phyloP scores from a whole-genome alignment of 1,139 yeast species.

The Nadsonia starkeyi-henricii region DNA sequence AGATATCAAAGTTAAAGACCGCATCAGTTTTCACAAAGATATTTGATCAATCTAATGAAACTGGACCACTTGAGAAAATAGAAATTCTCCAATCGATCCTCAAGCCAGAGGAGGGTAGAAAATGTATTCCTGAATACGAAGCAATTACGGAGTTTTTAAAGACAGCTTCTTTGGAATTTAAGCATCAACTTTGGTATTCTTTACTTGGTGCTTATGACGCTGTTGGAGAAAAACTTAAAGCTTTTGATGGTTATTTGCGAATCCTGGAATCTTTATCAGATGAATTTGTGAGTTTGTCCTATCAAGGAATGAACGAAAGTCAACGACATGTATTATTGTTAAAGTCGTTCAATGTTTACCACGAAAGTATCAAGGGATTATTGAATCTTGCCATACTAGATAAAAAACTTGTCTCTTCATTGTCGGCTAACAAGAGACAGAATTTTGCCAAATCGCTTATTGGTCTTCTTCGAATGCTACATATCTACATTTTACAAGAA shows the following conservation, averaged over 20 bases:
- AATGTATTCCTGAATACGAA: conserved; percentile 22
- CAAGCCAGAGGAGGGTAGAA: conserved; percentile 18
- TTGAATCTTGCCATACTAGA: conserved; percentile 15
- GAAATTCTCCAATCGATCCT: conserved; percentile 41
- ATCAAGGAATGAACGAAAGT: conserved; percentile 10
- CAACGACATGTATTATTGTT: conserved; percentile 21
- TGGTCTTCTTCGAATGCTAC: conserved; percentile 27
- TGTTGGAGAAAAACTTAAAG: conserved; percentile 27
- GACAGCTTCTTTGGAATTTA: conserved; percentile 51
- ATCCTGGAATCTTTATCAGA: conserved; percentile 32
- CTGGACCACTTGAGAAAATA: conserved; percentile 17
- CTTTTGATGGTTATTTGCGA: conserved; percentile 42
- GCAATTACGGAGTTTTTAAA: conserved; percentile 49
- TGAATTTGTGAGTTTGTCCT: conserved; percentile 24
- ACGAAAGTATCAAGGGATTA: conserved; percentile 26
- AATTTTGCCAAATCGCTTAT: conserved; percentile 22
- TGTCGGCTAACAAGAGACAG: conserved; percentile 9
- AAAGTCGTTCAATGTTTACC: conserved; percentile 34
- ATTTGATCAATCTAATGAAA: conserved; percentile 18
- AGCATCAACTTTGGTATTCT: conserved; percentile 63
- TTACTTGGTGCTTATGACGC: conserved; percentile 47
- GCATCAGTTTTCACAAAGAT: conserved; percentile 52
- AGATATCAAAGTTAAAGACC: conserved; percentile 53
- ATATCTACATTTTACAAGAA: conserved; percentile 29
- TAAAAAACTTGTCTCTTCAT: conserved; percentile 10